A percentile compares a stretch with the other conserved stretches of the same genome.
Conservation (phyloP, 371 early-diverging fungal species). For the Entomophthora muscae region DNA sequence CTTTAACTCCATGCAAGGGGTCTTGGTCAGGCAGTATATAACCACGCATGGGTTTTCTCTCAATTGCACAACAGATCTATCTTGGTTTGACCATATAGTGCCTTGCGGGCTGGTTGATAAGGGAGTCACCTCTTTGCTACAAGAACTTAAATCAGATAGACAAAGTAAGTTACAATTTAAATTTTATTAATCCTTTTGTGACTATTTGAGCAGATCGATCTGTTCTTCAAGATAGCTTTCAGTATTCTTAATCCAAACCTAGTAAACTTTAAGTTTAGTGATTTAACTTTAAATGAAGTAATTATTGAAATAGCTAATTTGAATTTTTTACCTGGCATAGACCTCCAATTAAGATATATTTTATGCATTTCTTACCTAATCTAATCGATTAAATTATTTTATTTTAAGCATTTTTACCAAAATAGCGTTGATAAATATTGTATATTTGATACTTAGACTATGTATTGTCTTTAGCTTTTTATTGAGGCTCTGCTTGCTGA, state of each 20-base stretch:
- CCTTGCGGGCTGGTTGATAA: slow-evolving; percentile 79
- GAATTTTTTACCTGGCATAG: background rate
- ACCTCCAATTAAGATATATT: background rate
- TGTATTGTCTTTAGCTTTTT: background rate
- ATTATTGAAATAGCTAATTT: background rate
- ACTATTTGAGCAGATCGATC: background rate
- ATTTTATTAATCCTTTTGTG: background rate
- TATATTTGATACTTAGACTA: background rate
- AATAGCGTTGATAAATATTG: background rate
- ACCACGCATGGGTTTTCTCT: slow-evolving; percentile 87
- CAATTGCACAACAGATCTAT: slow-evolving; percentile 73
- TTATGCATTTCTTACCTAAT: too few relatives aligned
- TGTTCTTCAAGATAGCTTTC: background rate
- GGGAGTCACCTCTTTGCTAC: slow-evolving; percentile 48
- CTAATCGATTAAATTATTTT: too few relatives aligned
- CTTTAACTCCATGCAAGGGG: slow-evolving; percentile 27
- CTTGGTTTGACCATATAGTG: slow-evolving; percentile 73
- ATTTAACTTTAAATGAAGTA: background rate
- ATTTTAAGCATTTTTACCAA: background rate
- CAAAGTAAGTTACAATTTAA: background rate
- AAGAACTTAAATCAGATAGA: slow-evolving; percentile 11
- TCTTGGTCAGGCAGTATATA: slow-evolving; percentile 78
- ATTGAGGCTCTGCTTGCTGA: background rate
- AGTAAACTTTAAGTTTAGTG: background rate
- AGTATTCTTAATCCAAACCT: background rate